These are phyloP conservation scores for Chlorophyllum brunneum DNA, from an alignment of 768 basidiomycete species.

Conservation along the genomic window DNA sequence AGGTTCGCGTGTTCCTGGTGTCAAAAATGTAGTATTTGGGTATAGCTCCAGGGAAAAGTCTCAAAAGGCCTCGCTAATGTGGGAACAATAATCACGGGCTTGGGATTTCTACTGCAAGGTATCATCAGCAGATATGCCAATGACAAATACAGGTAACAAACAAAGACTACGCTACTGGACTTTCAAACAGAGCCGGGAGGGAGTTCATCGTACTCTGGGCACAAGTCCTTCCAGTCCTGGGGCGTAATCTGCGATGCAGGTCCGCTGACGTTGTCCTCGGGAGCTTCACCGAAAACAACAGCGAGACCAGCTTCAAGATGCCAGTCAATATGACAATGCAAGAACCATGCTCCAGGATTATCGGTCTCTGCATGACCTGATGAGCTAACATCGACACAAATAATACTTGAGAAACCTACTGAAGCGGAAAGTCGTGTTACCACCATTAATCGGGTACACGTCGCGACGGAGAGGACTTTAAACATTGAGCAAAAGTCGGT, in stretches of 20 bases:
- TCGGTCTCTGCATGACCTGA: too few species aligned
- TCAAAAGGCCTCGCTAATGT: too few species aligned
- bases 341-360: constrained; percentile 21
- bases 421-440: constrained; percentile 16
- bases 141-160: too few species aligned
- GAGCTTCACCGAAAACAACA: constrained; percentile 33
- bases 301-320: constrained; percentile 36
- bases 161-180: constrained; percentile 14
- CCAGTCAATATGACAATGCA: constrained; percentile 27
- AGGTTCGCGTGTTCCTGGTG: too few species aligned
- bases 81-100: too few species aligned
- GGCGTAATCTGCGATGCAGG: constrained; percentile 23
- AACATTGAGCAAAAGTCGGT: not conserved
- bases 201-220: constrained; percentile 17
- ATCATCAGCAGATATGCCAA: too few species aligned
- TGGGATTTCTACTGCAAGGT: too few species aligned
- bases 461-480: constrained; percentile 17
- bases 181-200: too few species aligned
- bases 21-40: too few species aligned
- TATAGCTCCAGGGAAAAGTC: too few species aligned
- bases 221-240: constrained; percentile 18
- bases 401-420: not conserved
- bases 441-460: constrained; percentile 14
- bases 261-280: constrained; percentile 22
- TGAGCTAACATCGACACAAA: constrained; percentile 8